Percentiles rank a stretch among this genome's conserved stretches.
phyloP scores from a whole-genome alignment of 225 moss, liverwort and hornwort genomes.

The Takakia lepidozioides region DNA sequence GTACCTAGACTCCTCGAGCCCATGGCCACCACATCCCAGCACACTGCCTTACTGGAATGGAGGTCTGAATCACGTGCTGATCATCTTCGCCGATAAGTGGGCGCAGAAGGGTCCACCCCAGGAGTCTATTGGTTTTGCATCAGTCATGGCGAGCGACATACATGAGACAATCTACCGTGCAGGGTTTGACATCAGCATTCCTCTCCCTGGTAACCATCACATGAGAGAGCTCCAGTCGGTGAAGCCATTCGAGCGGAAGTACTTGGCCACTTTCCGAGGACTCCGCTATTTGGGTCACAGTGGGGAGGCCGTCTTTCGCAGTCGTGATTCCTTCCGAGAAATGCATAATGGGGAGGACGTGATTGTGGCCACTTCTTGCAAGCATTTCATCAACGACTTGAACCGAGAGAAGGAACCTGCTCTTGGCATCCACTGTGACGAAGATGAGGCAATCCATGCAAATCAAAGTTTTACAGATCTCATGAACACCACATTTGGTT shows the following conservation, averaged over 20 bases:
- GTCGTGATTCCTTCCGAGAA: constrained; percentile 35
- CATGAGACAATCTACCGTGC: constrained; percentile 63
- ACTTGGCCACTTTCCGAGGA: constrained; percentile 66
- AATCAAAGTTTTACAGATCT: constrained; percentile 19
- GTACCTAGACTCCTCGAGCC: constrained; percentile 37
- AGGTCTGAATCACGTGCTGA: constrained; percentile 66
- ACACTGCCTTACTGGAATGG: constrained; percentile 52
- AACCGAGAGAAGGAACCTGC: constrained; percentile 19
- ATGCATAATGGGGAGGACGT: constrained; percentile 76
- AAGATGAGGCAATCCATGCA: constrained; percentile 15
- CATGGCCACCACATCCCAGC: constrained; percentile 52
- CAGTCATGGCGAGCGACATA: constrained; percentile 41
- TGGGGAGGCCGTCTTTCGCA: constrained; percentile 48
- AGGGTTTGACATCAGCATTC: constrained; percentile 80
- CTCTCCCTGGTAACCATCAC: constrained; percentile 31
- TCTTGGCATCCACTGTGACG: constrained; percentile 28
- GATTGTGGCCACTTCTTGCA: constrained; percentile 37
- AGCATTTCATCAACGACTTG: constrained; percentile 29
- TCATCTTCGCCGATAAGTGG: constrained; percentile 72
- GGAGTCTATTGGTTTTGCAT: constrained; percentile 47
- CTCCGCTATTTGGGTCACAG: constrained; percentile 39
- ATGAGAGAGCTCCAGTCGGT: constrained; percentile 13
- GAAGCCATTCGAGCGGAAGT: constrained; percentile 35
- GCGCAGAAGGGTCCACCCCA: constrained; percentile 40
- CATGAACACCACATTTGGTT: constrained; percentile 43